Conservation (phyloP, 139 green algal genomes). For the Chlorella sp. region DNA sequence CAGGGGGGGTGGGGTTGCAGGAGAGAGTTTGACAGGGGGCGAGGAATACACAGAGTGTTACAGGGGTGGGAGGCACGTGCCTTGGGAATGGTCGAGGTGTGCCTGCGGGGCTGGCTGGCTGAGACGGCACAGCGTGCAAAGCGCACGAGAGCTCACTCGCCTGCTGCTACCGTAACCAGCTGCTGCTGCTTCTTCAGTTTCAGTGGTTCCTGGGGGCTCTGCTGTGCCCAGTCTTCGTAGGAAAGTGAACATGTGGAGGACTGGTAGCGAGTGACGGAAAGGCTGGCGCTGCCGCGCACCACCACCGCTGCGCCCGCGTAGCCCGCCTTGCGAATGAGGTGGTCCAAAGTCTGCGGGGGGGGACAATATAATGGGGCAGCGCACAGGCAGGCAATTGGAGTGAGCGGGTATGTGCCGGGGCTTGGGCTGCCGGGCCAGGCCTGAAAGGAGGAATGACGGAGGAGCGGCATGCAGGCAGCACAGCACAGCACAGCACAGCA, state of each 20-base stretch:
- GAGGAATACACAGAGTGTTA: too few relatives aligned
- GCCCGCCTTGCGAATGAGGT: conserved; percentile 69
- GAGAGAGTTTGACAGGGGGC: too few relatives aligned
- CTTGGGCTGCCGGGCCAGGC: neutral
- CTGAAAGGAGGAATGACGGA: neutral
- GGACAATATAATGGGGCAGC: neutral
- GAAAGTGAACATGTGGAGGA: conserved; percentile 43
- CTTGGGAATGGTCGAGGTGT: too few relatives aligned
- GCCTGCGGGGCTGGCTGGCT: too few relatives aligned
- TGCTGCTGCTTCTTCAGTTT: too few relatives aligned
- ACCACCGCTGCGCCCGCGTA: neutral
- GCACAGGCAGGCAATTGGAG: neutral
- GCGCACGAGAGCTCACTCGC: too few relatives aligned
- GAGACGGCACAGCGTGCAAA: too few relatives aligned
- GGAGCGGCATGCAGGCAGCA: neutral
- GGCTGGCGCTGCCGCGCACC: neutral
- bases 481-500: too few relatives aligned
- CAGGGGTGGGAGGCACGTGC: too few relatives aligned
- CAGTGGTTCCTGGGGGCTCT: too few relatives aligned
- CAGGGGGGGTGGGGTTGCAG: too few relatives aligned
- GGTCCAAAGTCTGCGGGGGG: conserved; percentile 61
- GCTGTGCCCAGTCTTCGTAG: conserved; percentile 36
- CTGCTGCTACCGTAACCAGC: too few relatives aligned
- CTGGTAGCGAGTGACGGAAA: conserved; percentile 66
- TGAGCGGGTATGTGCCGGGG: neutral